Evolutionary conservation across 2,329 filamentous ascomycete genomes (phyloP), one percentile per base, ranked within the genome.

Genomic region (Claviceps quebecensis): DNA sequence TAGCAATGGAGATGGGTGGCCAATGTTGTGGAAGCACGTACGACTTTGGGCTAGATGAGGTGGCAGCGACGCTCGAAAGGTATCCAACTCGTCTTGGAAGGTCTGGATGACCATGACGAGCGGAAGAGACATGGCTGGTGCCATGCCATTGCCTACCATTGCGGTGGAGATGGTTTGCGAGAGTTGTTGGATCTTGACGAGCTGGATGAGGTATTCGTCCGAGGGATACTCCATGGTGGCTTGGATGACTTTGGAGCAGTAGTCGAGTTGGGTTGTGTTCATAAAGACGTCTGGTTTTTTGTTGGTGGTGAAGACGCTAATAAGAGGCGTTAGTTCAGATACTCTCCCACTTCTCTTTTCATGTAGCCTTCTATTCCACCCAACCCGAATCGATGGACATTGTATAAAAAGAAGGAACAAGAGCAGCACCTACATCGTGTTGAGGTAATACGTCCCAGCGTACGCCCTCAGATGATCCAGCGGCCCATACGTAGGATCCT

Each of bases 251-350:
- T 58, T 62, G 59, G 68, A 72, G 59, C 70, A 75, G 0, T 58
- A 62, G 17, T 74, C 69, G 0, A 76, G 59, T 39, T 70, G 68
- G 1, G 64, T 59, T 0, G 70, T 70, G 55, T 69, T 70, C 70
- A 75, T 72, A 47, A 76, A 65, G 0, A 68, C 66, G 56, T 76
- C 73, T 0, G 69, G 67, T 17, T 70, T 67, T 56, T 76, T 76
- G 57, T 72, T 71, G 11, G 69, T 67, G 2, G 67, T 69, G 54
- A 72, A 71, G 26, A 72, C 65, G 4, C 69, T 71, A 45, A 19
- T 19, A 19, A 19, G 19, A 19, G 19, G 19, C n/a, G 7, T 49
- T 36, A 49, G 29, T 34, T 34, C 9, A 4, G 9, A 11, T 34
- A 11, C 29, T 34, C 29, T 11, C 9, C 3, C 29, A 9, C 4